Conservation (phyloP, 768 basidiomycete genomes). For the Guyanaporus albipodus region DNA sequence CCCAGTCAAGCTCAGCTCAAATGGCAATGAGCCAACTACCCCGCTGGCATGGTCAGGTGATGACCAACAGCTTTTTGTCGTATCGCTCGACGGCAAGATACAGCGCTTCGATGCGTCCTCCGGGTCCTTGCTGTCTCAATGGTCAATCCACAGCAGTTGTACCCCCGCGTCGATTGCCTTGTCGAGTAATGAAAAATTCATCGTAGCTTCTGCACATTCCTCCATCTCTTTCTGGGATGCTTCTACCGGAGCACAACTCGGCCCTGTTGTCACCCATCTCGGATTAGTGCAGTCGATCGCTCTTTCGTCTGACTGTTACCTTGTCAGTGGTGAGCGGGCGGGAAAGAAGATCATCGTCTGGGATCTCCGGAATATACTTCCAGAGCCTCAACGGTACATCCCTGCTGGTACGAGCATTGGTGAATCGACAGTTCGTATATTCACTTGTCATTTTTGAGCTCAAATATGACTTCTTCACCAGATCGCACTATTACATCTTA, state of each 20-base stretch:
- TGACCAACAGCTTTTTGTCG: conserved; percentile 7
- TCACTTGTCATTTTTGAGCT: not conserved
- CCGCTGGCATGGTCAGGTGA: conserved; percentile 19
- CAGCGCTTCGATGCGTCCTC: conserved; percentile 10
- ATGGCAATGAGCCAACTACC: conserved; percentile 10
- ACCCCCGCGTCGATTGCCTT: conserved; percentile 10
- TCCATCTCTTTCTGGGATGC: conserved; percentile 16
- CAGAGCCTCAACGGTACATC: not conserved
- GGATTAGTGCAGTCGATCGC: conserved; percentile 11
- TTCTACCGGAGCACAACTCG: conserved; percentile 6
- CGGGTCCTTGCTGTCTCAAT: conserved; percentile 8
- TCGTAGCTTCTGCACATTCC: conserved; percentile 6
- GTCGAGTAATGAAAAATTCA: conserved; percentile 10
- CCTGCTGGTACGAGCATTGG: not conserved
- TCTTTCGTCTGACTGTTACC: conserved; percentile 4
- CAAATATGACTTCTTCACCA: not conserved
- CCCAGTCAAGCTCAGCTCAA: conserved; percentile 9
- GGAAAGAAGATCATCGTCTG: conserved; percentile 7
- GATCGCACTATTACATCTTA: conserved; percentile 8
- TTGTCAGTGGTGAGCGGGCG: conserved; percentile 10
- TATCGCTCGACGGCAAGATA: conserved; percentile 8
- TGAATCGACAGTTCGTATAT: not conserved
- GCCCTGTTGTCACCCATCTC: conserved; percentile 4
- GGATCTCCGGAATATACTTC: conserved; percentile 7
- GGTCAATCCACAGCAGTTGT: conserved; percentile 5